Evolutionary conservation across 805 yeast genomes (phyloP).

Genomic region (Starmerella sp.): DNA sequence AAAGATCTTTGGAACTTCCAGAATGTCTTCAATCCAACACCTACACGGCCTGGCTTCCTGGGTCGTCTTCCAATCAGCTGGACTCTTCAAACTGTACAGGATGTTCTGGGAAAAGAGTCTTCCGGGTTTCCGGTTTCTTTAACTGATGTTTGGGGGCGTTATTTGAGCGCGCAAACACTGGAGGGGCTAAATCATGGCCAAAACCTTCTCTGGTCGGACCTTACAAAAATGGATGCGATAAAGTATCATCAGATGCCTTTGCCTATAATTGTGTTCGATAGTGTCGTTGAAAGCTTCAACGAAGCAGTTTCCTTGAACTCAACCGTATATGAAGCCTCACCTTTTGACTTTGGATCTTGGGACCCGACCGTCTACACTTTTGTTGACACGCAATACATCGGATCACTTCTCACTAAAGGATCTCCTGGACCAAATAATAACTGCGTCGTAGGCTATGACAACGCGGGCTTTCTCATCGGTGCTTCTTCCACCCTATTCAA

Average conservation of each 20-base stretch:
- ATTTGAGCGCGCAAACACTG: conserved; percentile 62
- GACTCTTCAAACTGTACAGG: conserved; percentile 35
- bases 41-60: conserved; percentile 46
- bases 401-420: conserved; percentile 49
- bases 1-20: conserved; percentile 56
- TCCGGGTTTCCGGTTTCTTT: conserved; percentile 62
- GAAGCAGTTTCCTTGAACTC: conserved; percentile 54
- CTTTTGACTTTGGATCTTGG: conserved; percentile 79
- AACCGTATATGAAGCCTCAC: conserved; percentile 42
- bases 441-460: conserved; percentile 65
- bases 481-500: conserved; percentile 76
- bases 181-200: conserved; percentile 49
- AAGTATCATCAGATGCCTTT: conserved; percentile 59
- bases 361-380: conserved; percentile 63
- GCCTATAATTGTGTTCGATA: conserved; percentile 46
- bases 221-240: conserved; percentile 46
- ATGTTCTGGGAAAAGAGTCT: conserved; percentile 40
- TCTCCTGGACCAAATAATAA: conserved; percentile 32
- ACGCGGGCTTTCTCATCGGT: conserved; percentile 71
- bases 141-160: conserved; percentile 78
- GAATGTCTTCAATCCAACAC: conserved; percentile 49
- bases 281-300: conserved; percentile 43
- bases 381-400: conserved; percentile 16
- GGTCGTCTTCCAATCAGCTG: conserved; percentile 35
- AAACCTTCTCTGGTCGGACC: conserved; percentile 50